Percentiles rank a stretch among this genome's conserved stretches.
Conservation (phyloP, 2,329 filamentous ascomycete species). For the Leptographium radiaticola region DNA sequence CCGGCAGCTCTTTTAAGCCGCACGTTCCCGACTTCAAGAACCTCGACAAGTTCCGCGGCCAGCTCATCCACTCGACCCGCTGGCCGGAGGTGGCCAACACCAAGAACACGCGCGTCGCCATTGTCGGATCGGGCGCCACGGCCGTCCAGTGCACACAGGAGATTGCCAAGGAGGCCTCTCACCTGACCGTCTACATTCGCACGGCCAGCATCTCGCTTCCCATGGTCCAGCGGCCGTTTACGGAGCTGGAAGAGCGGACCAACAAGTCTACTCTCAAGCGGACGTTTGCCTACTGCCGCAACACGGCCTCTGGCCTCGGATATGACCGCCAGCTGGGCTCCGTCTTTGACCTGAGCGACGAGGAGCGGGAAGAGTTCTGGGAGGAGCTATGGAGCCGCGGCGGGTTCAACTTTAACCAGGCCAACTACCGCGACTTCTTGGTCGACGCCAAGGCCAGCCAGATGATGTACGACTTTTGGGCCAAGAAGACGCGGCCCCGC, state of each 20-base stretch:
- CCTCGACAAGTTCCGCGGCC: slow-evolving; percentile 6
- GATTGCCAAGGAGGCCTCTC: slow-evolving; percentile 20
- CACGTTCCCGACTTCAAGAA: slow-evolving; percentile 24
- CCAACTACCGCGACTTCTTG: slow-evolving; percentile 13
- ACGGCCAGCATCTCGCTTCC: slow-evolving; percentile 46
- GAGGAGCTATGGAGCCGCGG: slow-evolving; percentile 25
- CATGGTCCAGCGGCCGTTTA: slow-evolving; percentile 36
- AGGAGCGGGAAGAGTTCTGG: slow-evolving; percentile 29
- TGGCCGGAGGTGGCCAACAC: slow-evolving; percentile 7
- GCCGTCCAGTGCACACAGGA: slow-evolving; percentile 12
- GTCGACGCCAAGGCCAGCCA: slow-evolving; percentile 17
- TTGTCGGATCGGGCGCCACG: slow-evolving; percentile 12
- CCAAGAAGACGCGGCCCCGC: slow-evolving; percentile 21
- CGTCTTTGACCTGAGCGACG: slow-evolving; percentile 23
- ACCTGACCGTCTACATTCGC: slow-evolving; percentile 37
- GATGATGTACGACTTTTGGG: slow-evolving; percentile 18
- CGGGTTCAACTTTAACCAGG: slow-evolving; percentile 7
- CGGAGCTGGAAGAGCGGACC: slow-evolving; percentile 30
- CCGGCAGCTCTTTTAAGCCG: slow-evolving; percentile 31
- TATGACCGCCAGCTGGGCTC: slow-evolving; percentile 32
- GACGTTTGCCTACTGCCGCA: slow-evolving; percentile 30
- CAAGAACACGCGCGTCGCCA: slow-evolving; percentile 10
- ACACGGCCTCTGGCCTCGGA: slow-evolving; percentile 36
- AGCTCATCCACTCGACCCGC: slow-evolving; percentile 8
- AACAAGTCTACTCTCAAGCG: slow-evolving; percentile 21